phyloP scores from a whole-genome alignment of 805 yeast genomes.

The Metschnikowia henanensis region DNA sequence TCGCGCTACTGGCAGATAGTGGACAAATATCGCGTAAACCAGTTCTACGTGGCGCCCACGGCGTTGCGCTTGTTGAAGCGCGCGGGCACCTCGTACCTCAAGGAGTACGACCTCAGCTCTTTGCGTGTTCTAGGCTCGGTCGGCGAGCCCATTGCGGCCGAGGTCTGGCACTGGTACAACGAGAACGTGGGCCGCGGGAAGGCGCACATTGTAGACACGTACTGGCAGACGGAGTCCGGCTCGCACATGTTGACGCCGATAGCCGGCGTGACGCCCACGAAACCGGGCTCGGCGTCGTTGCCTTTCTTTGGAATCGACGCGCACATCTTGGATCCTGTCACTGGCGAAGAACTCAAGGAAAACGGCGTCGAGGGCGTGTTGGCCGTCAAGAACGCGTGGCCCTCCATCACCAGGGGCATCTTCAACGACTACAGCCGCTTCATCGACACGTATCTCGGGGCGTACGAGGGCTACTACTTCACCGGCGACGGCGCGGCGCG shows the following conservation, averaged over 20 bases:
- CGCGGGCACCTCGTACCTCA: conserved; percentile 85
- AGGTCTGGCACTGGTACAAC: conserved; percentile 98
- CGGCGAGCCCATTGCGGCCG: conserved; percentile 98
- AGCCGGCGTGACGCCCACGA: conserved; percentile 92
- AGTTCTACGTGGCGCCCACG: conserved; percentile 98
- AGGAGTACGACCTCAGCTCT: conserved; percentile 78
- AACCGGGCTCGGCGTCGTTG: conserved; percentile 95
- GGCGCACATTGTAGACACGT: conserved; percentile 92
- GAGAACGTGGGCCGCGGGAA: conserved; percentile 86
- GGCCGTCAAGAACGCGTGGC: conserved; percentile 91
- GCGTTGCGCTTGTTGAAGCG: conserved; percentile 87
- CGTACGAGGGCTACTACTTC: conserved; percentile 92
- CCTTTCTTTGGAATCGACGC: conserved; percentile 97
- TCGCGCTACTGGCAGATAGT: conserved; percentile 97
- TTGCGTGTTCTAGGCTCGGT: conserved; percentile 94
- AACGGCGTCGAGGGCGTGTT: conserved; percentile 96
- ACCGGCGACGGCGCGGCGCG: conserved; percentile 99
- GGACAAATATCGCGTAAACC: conserved; percentile 87
- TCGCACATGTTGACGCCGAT: conserved; percentile 92
- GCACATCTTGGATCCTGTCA: conserved; percentile 87
- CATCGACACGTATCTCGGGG: conserved; percentile 88
- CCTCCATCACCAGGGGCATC: conserved; percentile 97
- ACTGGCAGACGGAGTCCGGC: conserved; percentile 99
- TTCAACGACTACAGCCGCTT: conserved; percentile 85
- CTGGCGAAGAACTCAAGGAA: conserved; percentile 81